A percentile compares a stretch with the other conserved stretches of the same genome.
Evolutionary conservation across 2,329 filamentous ascomycete species (phyloP).

Genomic region (Huntiella moniliformis): DNA sequence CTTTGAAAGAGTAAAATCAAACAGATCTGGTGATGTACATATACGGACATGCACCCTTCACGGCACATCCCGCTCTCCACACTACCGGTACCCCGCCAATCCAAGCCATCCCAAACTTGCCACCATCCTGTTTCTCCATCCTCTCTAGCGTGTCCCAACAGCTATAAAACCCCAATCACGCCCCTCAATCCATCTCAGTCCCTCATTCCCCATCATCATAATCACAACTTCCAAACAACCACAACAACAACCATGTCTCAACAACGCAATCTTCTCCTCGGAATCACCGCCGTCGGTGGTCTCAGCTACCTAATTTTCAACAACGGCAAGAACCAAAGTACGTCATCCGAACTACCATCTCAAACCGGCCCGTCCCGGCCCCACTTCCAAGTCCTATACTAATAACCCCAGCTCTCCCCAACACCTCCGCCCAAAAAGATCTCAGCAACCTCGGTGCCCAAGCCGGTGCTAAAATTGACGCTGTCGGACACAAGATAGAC

Average conservation of each 20-base stretch:
- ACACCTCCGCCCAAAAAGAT: conserved; percentile 45
- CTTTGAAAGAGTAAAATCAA: no score
- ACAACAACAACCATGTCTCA: conserved; percentile 26
- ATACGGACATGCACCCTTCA: no score
- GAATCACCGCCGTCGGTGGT: conserved; percentile 45
- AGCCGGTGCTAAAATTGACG: conserved; percentile 48
- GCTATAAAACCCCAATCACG: no score
- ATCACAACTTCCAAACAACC: not conserved
- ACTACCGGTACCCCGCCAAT: no score
- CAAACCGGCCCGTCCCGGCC: not conserved
- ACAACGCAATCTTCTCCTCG: conserved; percentile 31
- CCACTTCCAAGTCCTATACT: not conserved
- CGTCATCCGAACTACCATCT: conserved; percentile 15
- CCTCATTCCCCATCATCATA: not conserved
- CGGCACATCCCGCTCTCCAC: no score
- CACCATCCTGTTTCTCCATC: no score
- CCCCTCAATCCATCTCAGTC: no score
- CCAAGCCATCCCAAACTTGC: no score
- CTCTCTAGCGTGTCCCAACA: no score
- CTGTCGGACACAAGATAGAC: conserved; percentile 29
- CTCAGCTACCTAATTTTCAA: conserved; percentile 82
- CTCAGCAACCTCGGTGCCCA: conserved; percentile 28
- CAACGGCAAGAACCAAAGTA: conserved; percentile 73
- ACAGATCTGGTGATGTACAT: no score
- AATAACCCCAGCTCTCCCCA: conserved; percentile 41